phyloP scores from a whole-genome alignment of 257 asterid species.

The Ballota nigra region DNA sequence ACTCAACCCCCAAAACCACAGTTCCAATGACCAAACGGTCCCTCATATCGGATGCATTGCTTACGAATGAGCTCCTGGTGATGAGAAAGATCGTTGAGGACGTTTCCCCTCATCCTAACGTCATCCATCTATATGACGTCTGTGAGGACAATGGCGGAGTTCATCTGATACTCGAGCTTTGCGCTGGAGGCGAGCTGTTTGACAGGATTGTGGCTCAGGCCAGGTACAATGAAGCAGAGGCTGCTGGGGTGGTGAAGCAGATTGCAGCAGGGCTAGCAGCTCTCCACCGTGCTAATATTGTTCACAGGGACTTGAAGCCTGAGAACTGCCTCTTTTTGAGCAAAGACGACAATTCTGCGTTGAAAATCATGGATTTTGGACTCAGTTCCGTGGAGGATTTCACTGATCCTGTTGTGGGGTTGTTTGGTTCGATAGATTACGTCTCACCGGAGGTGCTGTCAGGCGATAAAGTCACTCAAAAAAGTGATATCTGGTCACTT shows the following conservation, averaged over 20 bases:
- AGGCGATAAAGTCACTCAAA: constrained; percentile 44
- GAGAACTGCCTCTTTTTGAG: constrained; percentile 75
- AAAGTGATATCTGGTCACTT: constrained; percentile 82
- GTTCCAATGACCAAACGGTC: constrained; percentile 36
- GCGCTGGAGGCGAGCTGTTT: constrained; percentile 80
- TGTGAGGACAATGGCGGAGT: constrained; percentile 63
- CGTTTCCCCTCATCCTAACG: constrained; percentile 80
- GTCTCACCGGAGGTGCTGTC: constrained; percentile 88
- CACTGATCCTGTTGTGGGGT: constrained; percentile 69
- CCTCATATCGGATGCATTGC: constrained; percentile 55
- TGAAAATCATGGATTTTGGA: constrained; percentile 91
- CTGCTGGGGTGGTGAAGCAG: constrained; percentile 70
- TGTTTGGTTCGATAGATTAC: constrained; percentile 84
- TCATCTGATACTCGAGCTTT: constrained; percentile 70
- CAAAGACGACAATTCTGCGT: constrained; percentile 52
- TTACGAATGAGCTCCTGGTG: constrained; percentile 72
- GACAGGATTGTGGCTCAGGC: constrained; percentile 73
- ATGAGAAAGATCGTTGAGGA: constrained; percentile 82
- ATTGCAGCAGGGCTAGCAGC: constrained; percentile 66
- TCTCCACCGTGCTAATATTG: constrained; percentile 51
- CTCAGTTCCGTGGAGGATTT: constrained; percentile 81
- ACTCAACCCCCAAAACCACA: not conserved
- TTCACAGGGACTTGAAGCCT: constrained; percentile 85
- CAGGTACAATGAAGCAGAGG: constrained; percentile 62
- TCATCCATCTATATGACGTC: constrained; percentile 71